Base-by-base conservation (phyloP, 192 early-diverging fungal species). In the Phycomyces nitens region DNA sequence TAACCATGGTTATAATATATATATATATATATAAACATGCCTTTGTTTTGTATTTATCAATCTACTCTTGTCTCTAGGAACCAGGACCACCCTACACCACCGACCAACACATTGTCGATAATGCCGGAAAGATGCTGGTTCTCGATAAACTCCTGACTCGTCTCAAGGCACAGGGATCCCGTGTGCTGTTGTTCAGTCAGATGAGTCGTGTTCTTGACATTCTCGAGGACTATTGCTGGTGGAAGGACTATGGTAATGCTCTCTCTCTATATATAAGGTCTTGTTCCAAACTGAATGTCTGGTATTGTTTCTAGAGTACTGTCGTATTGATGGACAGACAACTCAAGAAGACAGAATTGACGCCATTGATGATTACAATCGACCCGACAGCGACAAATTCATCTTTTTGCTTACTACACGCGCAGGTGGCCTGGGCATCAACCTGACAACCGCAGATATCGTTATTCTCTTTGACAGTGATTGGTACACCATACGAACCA, bases 201-300 rank as follows among this genome's bases (percentile, higher is more conserved):
- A 99, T 99, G 97, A 95, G 92, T 75, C 88, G 96, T 57, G 86
- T 99, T 73, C 79, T 99, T 47, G 97, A 99, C 72, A 98, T 99
- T 67, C 73, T 99, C 26, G 97, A 97, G 76, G 95, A 99, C 78
- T 99, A 97, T 66, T 96, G 94, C 71, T 80, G 87, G 54, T 96
- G 93, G 79, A 88, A 89, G 40, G 88, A 82, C 5, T 97, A 89
- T 86, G 77, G 88, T 84, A 65, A 1, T 64, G 29, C 2, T 34
- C n/a, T n/a, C n/a, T n/a, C n/a, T n/a, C n/a, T n/a, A n/a, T n/a
- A n/a, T n/a, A n/a, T n/a, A n/a, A n/a, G n/a, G n/a, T n/a, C n/a
- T n/a, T n/a, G n/a, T n/a, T n/a, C n/a, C n/a, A n/a, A n/a, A n/a
- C n/a, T n/a, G n/a, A 34, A 34, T 34, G 7, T 5, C 7, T 52